Conservation (phyloP, 257 asterid species). For the Solanum medicagineum region DNA sequence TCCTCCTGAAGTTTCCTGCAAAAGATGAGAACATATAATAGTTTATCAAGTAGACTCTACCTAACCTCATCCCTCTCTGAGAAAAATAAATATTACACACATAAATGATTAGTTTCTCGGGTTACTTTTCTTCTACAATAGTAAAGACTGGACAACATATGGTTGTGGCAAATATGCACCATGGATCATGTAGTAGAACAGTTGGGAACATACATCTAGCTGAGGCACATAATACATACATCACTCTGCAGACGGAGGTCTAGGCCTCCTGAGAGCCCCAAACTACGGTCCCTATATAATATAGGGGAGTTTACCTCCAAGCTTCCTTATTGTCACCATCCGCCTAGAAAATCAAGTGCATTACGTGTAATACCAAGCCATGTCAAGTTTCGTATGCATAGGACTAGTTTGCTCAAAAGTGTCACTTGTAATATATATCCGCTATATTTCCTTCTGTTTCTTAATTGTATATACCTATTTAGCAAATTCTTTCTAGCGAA, state of each 20-base stretch:
- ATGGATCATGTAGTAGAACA: neutral
- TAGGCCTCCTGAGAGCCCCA: neutral
- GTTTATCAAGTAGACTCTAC: neutral
- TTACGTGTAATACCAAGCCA: too few species aligned
- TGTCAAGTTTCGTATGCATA: neutral
- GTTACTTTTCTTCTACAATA: neutral
- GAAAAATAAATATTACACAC: neutral
- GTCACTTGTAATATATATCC: too few species aligned
- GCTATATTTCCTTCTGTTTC: too few species aligned
- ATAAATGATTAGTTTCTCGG: neutral
- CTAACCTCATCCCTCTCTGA: neutral
- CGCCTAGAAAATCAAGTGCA: too few species aligned
- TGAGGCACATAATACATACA: neutral
- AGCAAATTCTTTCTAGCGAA: too few species aligned
- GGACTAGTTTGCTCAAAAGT: too few species aligned
- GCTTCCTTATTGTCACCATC: neutral
- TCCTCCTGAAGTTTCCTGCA: conserved; percentile 86
- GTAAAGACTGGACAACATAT: neutral
- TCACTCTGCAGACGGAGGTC: neutral
- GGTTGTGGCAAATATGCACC: neutral
- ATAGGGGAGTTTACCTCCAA: neutral
- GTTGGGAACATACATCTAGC: neutral
- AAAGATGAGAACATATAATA: neutral
- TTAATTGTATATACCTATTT: too few species aligned
- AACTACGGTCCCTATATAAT: neutral